A percentile compares a stretch with the other conserved stretches of the same genome.
Evolutionary conservation across 768 basidiomycete genomes (phyloP).

Genomic region (Saitozyma sp.): DNA sequence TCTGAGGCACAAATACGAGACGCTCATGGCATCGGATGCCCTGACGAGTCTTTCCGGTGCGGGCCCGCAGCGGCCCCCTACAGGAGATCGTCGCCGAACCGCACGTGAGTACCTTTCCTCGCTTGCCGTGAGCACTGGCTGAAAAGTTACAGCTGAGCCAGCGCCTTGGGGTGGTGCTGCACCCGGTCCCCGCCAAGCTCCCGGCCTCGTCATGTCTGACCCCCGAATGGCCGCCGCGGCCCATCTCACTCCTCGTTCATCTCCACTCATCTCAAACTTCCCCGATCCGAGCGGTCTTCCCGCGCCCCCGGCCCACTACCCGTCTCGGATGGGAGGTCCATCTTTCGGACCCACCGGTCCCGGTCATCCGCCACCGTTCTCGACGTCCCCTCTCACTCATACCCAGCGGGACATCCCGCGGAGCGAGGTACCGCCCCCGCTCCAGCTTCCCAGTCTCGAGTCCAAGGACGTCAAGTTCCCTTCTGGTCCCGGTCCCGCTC

Average conservation of each 20-base stretch:
- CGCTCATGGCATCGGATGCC: constrained; percentile 11
- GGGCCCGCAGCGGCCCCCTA: too few species aligned
- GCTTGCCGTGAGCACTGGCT: too few species aligned
- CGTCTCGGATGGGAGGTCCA: neutral
- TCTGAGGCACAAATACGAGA: constrained; percentile 19
- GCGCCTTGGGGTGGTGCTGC: too few species aligned
- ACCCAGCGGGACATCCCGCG: neutral
- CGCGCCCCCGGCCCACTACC: neutral
- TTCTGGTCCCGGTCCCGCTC: neutral
- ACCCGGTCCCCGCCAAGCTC: neutral
- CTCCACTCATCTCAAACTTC: neutral
- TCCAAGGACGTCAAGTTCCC: too few species aligned
- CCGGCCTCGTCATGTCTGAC: neutral
- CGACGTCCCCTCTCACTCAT: neutral
- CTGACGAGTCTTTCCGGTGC: neutral
- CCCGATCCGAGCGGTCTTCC: neutral
- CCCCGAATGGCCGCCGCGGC: neutral
- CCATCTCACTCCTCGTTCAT: neutral
- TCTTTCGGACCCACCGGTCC: too few species aligned
- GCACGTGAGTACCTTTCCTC: too few species aligned
- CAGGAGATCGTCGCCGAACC: too few species aligned
- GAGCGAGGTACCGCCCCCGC: neutral
- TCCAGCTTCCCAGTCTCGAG: too few species aligned
- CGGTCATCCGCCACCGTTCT: neutral
- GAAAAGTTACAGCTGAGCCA: too few species aligned